Evolutionary conservation across 768 basidiomycete genomes (phyloP).

Genomic region (Leccinum olivaceopallidum): DNA sequence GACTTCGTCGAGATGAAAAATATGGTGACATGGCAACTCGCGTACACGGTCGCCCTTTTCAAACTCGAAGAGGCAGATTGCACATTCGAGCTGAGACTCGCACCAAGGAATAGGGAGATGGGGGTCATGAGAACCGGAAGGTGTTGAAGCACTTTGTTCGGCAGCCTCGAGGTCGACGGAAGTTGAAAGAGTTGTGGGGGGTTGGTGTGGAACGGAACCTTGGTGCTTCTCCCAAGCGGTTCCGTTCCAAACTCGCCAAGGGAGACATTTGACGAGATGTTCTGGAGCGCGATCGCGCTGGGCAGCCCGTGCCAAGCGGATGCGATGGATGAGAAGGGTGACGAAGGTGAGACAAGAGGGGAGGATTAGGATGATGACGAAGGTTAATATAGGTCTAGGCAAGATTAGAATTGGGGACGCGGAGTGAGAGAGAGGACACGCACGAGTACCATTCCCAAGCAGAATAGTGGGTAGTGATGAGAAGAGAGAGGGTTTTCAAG

Average conservation of each 20-base stretch:
- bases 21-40: slow-evolving; percentile 90
- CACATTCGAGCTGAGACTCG: slow-evolving; percentile 81
- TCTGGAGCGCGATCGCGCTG: slow-evolving; percentile 84
- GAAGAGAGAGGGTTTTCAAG: slow-evolving; percentile 68
- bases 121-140: slow-evolving; percentile 28
- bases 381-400: slow-evolving; percentile 77
- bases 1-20: slow-evolving; percentile 91
- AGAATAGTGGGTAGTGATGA: slow-evolving; percentile 77
- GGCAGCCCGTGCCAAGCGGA: slow-evolving; percentile 80
- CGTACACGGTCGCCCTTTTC: slow-evolving; percentile 86
- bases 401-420: slow-evolving; percentile 11
- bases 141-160: slow-evolving; percentile 22
- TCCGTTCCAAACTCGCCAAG: slow-evolving; percentile 84
- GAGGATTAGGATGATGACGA: slow-evolving; percentile 84
- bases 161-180: slow-evolving; percentile 42
- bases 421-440: slow-evolving; percentile 24
- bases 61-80: slow-evolving; percentile 90
- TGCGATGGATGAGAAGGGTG: slow-evolving; percentile 86
- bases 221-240: slow-evolving; percentile 80
- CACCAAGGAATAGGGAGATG: slow-evolving; percentile 64
- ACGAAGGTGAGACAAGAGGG: slow-evolving; percentile 88
- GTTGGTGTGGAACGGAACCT: slow-evolving; percentile 28
- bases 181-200: slow-evolving; percentile 22
- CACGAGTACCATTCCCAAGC: slow-evolving; percentile 95
- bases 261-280: slow-evolving; percentile 72